Base-by-base conservation (phyloP, 2,329 filamentous ascomycete genomes). In the Arachnopeziza araneosa region DNA sequence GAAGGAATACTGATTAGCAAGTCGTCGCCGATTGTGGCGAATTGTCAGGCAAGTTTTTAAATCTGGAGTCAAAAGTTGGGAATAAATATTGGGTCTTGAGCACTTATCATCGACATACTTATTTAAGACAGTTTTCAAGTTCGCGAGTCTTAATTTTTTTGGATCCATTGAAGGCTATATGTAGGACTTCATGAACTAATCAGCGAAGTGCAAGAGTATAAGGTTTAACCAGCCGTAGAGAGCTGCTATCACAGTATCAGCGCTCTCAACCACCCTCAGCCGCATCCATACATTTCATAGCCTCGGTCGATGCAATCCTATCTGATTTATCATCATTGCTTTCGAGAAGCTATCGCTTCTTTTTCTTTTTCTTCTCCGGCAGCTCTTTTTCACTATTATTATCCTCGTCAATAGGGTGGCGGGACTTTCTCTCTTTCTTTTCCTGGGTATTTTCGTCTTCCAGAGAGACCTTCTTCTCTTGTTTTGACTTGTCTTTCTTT, bases 271-370 rank as follows among this genome's bases (percentile, higher is more conserved):
- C 36, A 44, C 5, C 36, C 36, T 44, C 17, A 3, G 36, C 36
- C 6, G 36, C 17, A 8, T 30, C 26, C 9, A 30, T 30, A 30
- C 26, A 14, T 14, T 44, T 21, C 36, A 50, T 64, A 4, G 57
- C 52, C 30, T 60, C 60, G 22, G 48, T 53, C 24, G 51, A 53
- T 26, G 62, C 55, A 52, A 32, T 52, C 30, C 30, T 14, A 48
- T 60, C 58, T 1, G 59, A 24, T 26, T 57, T 60, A 22, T 56
- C 53, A 32, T 59, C 54, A 32, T 58, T 60, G 24, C 58, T 58
- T 9, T 30, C 5, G 5, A 30, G 26, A 4, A 24, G 59, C 58
- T 17, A 52, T 23, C 23, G 21, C 22, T 44, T 44, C 55, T 59
- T 58, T 24, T 23, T 44, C 17, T 24, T 52, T 51, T 51, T 57